These are phyloP conservation scores for Boletales sp. DNA, from an alignment of 768 basidiomycete species.

Conservation along the genomic window DNA sequence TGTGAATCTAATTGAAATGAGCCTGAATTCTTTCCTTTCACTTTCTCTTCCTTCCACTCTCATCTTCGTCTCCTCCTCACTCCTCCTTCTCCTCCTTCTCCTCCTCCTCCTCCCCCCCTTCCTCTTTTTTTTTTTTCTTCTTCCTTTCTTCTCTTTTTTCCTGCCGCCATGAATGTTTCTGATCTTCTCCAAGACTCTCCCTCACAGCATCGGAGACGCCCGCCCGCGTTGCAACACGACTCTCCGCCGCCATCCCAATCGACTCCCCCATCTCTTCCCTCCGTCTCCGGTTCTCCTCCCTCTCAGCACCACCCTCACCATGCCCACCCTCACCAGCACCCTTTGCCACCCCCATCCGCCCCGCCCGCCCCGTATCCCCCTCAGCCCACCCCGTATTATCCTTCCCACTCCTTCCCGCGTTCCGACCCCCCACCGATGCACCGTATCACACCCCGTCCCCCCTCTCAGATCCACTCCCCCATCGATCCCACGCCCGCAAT, in stretches of 20 bases:
- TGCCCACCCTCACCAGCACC: slow-evolving; percentile 16
- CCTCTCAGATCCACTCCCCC: slow-evolving; percentile 27
- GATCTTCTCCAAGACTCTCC: slow-evolving; percentile 68
- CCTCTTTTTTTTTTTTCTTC: background rate
- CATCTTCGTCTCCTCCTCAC: slow-evolving; percentile 11
- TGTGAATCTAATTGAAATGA: slow-evolving; percentile 34
- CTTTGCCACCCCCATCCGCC: slow-evolving; percentile 12
- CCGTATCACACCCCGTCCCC: slow-evolving; percentile 31
- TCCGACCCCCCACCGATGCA: slow-evolving; percentile 21
- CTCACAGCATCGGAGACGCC: slow-evolving; percentile 46
- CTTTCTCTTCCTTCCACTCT: slow-evolving; percentile 29
- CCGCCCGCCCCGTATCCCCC: slow-evolving; percentile 20
- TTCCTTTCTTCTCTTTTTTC: no score
- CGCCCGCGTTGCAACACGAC: slow-evolving; percentile 25
- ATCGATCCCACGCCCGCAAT: slow-evolving; percentile 30
- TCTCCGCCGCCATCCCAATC: slow-evolving; percentile 26
- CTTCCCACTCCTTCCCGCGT: slow-evolving; percentile 14
- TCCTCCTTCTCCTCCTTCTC: background rate
- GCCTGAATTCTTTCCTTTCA: slow-evolving; percentile 31
- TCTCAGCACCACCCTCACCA: slow-evolving; percentile 29
- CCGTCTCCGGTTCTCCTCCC: slow-evolving; percentile 31
- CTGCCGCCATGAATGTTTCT: slow-evolving; percentile 57
- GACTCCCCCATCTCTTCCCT: slow-evolving; percentile 20
- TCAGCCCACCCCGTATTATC: slow-evolving; percentile 21
- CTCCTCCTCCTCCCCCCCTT: background rate